These are phyloP conservation scores for Chenopodium formosanum DNA, from an alignment of 148 eudicot species.

Conservation along the genomic window DNA sequence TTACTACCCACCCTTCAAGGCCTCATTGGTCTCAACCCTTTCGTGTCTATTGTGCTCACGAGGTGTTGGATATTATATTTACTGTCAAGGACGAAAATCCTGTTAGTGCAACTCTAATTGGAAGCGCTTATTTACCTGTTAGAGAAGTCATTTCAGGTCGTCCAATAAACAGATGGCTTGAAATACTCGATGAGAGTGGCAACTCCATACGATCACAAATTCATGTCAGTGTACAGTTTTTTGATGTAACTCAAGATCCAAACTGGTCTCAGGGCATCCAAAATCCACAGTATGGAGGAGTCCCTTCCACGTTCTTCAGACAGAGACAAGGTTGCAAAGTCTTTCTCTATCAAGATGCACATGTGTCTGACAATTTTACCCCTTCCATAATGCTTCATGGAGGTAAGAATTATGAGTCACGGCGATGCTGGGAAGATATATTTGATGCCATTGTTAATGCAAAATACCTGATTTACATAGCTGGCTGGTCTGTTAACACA, in stretches of 20 bases:
- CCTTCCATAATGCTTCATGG: slow-evolving; percentile 27
- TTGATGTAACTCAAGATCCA: slow-evolving; percentile 40
- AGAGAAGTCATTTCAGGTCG: slow-evolving; percentile 46
- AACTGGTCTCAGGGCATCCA: slow-evolving; percentile 68
- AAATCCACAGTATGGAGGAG: slow-evolving; percentile 48
- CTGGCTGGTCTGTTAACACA: slow-evolving; percentile 80
- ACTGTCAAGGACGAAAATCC: slow-evolving; percentile 66
- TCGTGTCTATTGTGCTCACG: slow-evolving; percentile 63
- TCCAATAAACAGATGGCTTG: slow-evolving; percentile 49
- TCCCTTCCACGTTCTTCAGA: slow-evolving; percentile 55
- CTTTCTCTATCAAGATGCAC: slow-evolving; percentile 67
- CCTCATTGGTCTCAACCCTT: slow-evolving; percentile 64
- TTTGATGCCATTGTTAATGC: slow-evolving; percentile 66
- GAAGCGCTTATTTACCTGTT: slow-evolving; percentile 69
- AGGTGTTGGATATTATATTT: slow-evolving; percentile 49
- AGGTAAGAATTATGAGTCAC: slow-evolving; percentile 39
- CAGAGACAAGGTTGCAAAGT: slow-evolving; percentile 62
- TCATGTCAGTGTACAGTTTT: slow-evolving; percentile 56
- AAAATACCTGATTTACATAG: slow-evolving; percentile 59
- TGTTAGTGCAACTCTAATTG: slow-evolving; percentile 67
- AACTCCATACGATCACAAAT: slow-evolving; percentile 55
- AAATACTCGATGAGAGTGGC: slow-evolving; percentile 44
- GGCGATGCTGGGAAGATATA: slow-evolving; percentile 70
- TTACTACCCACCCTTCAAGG: slow-evolving; percentile 34
- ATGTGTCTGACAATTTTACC: slow-evolving; percentile 39